A percentile compares a stretch with the other conserved stretches of the same genome.
Evolutionary conservation across 2,329 filamentous ascomycete species (phyloP).

Genomic region (Beauveria pseudobassiana): DNA sequence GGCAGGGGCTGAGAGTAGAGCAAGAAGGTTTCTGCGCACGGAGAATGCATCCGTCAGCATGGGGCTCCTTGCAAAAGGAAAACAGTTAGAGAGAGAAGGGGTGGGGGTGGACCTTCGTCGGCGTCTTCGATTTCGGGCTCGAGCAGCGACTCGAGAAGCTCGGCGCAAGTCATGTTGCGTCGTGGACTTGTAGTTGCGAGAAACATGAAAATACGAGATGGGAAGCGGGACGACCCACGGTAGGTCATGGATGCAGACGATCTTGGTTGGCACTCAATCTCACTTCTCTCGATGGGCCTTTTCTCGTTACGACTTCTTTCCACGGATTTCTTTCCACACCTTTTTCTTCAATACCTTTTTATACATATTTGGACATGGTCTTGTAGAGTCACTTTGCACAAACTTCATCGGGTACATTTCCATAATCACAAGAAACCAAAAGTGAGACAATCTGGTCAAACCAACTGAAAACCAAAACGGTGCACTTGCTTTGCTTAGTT

Average conservation of each 20-base stretch:
- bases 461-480: neutral
- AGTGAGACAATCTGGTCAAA: neutral
- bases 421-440: neutral
- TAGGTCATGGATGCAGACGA: too few species aligned
- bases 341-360: too few species aligned
- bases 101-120: slow-evolving; percentile 34
- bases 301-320: too few species aligned
- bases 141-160: slow-evolving; percentile 24
- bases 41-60: neutral
- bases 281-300: too few species aligned
- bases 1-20: slow-evolving; percentile 73
- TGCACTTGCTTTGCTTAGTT: slow-evolving; percentile 6
- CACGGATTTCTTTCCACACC: too few species aligned
- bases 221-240: neutral
- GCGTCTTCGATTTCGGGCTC: slow-evolving; percentile 39
- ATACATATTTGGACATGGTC: too few species aligned
- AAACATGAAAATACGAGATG: neutral
- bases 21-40: slow-evolving; percentile 67
- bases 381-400: too few species aligned
- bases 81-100: neutral
- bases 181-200: neutral
- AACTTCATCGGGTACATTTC: neutral
- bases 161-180: neutral
- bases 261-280: too few species aligned
- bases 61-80: neutral